These are phyloP conservation scores for Flaveria robusta DNA, from an alignment of 129 eudicot species.

Conservation along the genomic window DNA sequence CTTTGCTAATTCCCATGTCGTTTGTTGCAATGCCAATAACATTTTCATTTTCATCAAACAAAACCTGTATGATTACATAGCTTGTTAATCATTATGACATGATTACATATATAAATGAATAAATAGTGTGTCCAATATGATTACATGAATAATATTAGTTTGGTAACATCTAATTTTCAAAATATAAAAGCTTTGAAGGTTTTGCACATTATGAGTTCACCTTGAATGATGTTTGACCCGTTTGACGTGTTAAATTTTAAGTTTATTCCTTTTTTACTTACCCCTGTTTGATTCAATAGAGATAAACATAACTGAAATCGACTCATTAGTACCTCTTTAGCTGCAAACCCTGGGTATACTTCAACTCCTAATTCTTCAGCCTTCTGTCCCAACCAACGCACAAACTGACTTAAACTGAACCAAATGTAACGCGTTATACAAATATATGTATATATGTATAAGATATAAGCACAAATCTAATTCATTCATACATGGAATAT, in stretches of 20 bases:
- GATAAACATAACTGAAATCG: neutral
- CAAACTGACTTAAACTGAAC: slow-evolving; percentile 94
- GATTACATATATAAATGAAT: neutral
- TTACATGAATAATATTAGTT: no score
- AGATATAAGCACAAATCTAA: slow-evolving; percentile 15
- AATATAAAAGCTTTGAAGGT: neutral
- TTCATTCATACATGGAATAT: neutral
- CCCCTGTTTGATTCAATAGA: neutral
- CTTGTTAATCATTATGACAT: no score
- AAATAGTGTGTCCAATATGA: neutral
- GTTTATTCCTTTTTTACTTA: neutral
- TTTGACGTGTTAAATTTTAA: neutral
- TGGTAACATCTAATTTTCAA: neutral
- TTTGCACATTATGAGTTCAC: neutral
- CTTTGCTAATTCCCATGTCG: slow-evolving; percentile 93
- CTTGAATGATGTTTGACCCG: neutral
- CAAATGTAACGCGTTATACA: slow-evolving; percentile 13
- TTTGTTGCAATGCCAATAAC: slow-evolving; percentile 95
- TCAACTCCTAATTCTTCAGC: slow-evolving; percentile 99
- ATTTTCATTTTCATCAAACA: slow-evolving; percentile 60
- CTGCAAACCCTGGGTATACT: slow-evolving; percentile 98
- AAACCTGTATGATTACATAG: slow-evolving; percentile 46
- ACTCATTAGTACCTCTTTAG: slow-evolving; percentile 70
- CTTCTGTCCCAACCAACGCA: slow-evolving; percentile 86
- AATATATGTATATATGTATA: no score